Evolutionary conservation across 2,329 filamentous ascomycete genomes (phyloP), one percentile per base, ranked within the genome.

Genomic region (Albifimbria verrucaria): DNA sequence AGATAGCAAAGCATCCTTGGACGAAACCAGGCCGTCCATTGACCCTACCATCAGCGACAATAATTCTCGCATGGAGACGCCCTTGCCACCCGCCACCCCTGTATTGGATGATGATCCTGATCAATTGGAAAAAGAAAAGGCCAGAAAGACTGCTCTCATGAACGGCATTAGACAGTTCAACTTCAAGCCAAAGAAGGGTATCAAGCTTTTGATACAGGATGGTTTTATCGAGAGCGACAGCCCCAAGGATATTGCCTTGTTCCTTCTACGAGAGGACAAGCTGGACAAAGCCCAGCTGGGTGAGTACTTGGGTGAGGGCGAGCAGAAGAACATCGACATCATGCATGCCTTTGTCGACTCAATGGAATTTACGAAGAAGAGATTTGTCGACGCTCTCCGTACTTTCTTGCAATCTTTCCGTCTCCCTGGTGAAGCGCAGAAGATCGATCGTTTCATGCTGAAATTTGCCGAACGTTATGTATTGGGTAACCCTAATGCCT

Each of bases 401-500:
- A 87, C 91, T 54, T 99, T 99, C 64, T 76, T 99, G 12, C 94
- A 99, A 69, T 89, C 91, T 24, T 99, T 99, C 77, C 88, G 94
- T 57, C 77, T 99, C 15, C 94, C 94, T 0, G 94, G 94, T 55
- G 94, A 99, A 72, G 92, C 92, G 0, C 94, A 99, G 68, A 99
- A 99, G 76, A 99, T 99, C 60, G 94, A 99, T 83, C 90, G 94
- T 47, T 96, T 97, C 73, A 97, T 99, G 94, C 77, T 99, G 60
- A 99, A 99, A 70, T 99, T 97, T 72, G 94, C 94, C 10, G 93
- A 97, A 70, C 87, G 93, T 55, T 99, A 99, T 68, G 89, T 96
- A 49, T 88, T 87, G 55, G 92, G 92, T 25, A 99, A 99, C 62
- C 94, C 94, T 0, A 96, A 96, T 65, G 93, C 94, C 1, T 99